Percentiles rank a stretch among this genome's conserved stretches.
phyloP scores from a whole-genome alignment of 257 asterid genomes.

The Striga asiatica region DNA sequence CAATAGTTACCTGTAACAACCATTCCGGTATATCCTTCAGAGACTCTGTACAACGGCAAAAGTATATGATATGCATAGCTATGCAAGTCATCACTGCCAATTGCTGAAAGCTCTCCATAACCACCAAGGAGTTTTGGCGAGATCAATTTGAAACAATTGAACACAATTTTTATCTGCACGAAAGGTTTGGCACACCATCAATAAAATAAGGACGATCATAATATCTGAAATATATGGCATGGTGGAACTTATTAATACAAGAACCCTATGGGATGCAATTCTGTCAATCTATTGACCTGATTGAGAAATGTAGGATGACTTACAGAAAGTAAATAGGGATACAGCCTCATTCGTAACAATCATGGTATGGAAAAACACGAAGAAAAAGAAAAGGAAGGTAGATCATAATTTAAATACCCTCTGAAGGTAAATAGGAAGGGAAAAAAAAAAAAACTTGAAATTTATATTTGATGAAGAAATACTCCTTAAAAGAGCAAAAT shows the following conservation, averaged over 20 bases:
- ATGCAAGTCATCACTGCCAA: constrained; percentile 29
- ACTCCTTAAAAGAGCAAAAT: too few species aligned
- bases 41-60: constrained; percentile 70
- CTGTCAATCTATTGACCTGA: neutral
- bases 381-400: too few species aligned
- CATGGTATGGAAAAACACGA: too few species aligned
- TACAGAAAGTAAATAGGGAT: too few species aligned
- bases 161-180: constrained; percentile 72
- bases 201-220: neutral
- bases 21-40: constrained; percentile 71
- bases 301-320: too few species aligned
- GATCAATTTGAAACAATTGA: constrained; percentile 55
- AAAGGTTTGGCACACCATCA: constrained; percentile 6
- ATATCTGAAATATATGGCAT: neutral
- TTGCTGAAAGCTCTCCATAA: constrained; percentile 15
- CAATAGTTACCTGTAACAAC: constrained; percentile 51
- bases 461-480: too few species aligned
- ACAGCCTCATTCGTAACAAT: too few species aligned
- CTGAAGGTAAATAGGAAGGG: too few species aligned
- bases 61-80: constrained; percentile 56
- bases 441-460: too few species aligned
- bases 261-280: neutral
- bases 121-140: constrained; percentile 45
- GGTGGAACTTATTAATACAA: neutral
- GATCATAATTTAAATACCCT: too few species aligned